Evolutionary conservation across 768 basidiomycete species (phyloP).

Genomic region (Xerocomus brunneocitrinus): DNA sequence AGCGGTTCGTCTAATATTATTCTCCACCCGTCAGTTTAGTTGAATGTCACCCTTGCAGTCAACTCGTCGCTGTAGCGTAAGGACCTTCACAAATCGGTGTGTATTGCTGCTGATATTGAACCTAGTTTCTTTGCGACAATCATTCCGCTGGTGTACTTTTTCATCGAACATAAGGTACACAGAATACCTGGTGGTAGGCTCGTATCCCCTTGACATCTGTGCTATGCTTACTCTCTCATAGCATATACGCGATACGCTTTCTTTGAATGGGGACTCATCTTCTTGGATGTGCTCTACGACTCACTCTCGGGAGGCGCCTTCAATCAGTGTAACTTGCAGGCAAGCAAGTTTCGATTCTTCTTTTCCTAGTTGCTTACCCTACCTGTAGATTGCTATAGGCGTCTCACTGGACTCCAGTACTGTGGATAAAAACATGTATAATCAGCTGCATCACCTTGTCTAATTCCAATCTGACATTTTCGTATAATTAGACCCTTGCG

Average conservation of each 20-base stretch:
- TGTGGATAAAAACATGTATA: conserved; percentile 41
- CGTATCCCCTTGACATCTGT: neutral
- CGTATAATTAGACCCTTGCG: conserved; percentile 17
- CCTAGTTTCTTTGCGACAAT: conserved; percentile 67
- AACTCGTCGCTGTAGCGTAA: conserved; percentile 48
- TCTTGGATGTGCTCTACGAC: conserved; percentile 70
- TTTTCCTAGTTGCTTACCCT: neutral
- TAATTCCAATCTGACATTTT: conserved; percentile 22
- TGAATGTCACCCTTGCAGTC: conserved; percentile 34
- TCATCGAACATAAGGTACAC: conserved; percentile 80
- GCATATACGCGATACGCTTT: conserved; percentile 85
- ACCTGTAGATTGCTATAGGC: conserved; percentile 23
- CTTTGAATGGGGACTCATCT: conserved; percentile 83
- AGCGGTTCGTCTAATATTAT: conserved; percentile 40
- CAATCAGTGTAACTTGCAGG: conserved; percentile 48
- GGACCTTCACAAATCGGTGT: neutral
- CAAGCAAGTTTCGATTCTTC: conserved; percentile 20
- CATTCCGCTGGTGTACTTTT: conserved; percentile 76
- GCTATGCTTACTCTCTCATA: conserved; percentile 25
- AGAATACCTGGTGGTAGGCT: conserved; percentile 68
- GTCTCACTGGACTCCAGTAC: conserved; percentile 21
- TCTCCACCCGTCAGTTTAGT: neutral
- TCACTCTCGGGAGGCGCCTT: conserved; percentile 63
- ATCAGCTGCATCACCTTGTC: conserved; percentile 37
- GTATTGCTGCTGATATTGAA: conserved; percentile 2